Evolutionary conservation across 2,329 filamentous ascomycete species (phyloP).

Genomic region (Fusarium sp.): DNA sequence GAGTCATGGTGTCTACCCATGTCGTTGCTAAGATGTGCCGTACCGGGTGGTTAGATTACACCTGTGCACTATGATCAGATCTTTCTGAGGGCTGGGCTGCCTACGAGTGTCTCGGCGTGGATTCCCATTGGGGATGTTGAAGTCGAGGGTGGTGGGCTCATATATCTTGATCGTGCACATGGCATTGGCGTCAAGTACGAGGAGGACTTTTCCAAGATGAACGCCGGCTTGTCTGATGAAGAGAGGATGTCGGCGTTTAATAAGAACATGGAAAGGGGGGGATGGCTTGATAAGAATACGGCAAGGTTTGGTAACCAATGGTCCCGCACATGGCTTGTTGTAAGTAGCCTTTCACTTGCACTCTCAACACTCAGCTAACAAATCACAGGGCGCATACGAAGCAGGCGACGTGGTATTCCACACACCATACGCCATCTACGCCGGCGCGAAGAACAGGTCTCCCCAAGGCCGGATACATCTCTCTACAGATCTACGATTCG

Average conservation of each 20-base stretch:
- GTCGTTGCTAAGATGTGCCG: neutral
- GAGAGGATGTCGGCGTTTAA: slow-evolving; percentile 11
- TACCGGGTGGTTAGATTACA: neutral
- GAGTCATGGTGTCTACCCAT: neutral
- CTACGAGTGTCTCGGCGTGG: neutral
- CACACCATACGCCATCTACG: neutral
- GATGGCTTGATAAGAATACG: slow-evolving; percentile 16
- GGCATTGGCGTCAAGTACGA: neutral
- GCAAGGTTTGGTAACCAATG: slow-evolving; percentile 4
- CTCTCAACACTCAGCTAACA: neutral
- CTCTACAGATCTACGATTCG: neutral
- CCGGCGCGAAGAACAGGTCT: neutral
- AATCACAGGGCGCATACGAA: slow-evolving; percentile 6
- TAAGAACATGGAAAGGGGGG: slow-evolving; percentile 5
- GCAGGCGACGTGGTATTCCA: slow-evolving; percentile 6
- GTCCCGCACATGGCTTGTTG: slow-evolving; percentile 6
- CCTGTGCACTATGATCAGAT: neutral
- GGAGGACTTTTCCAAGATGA: neutral
- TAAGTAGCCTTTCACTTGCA: neutral
- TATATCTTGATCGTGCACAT: neutral
- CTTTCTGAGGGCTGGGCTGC: neutral
- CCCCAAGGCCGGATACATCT: neutral
- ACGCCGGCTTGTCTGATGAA: neutral
- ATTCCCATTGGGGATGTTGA: neutral
- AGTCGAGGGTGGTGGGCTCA: neutral